Evolutionary conservation across 2,329 filamentous ascomycete genomes (phyloP).

Genomic region (Bisporella sp.): DNA sequence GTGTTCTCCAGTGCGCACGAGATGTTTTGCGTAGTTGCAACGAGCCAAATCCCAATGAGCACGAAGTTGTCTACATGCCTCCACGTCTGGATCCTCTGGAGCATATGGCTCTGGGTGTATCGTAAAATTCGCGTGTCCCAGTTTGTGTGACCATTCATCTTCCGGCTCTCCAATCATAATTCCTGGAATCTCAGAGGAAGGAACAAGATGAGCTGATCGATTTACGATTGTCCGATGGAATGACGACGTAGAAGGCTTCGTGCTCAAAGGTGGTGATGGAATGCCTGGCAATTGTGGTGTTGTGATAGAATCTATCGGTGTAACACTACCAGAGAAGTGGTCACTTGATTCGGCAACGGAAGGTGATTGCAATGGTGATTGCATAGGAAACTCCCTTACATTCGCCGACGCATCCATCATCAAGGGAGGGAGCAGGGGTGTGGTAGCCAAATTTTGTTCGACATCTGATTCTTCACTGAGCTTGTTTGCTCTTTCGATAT

Average conservation of each 20-base stretch:
- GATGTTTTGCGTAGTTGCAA: constrained; percentile 81
- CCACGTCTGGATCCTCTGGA: constrained; percentile 50
- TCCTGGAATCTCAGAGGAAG: constrained; percentile 50
- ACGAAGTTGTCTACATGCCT: constrained; percentile 56
- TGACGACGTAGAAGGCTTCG: constrained; percentile 70
- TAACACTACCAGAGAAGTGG: constrained; percentile 33
- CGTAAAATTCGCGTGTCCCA: constrained; percentile 91
- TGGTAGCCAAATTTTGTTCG: constrained; percentile 59
- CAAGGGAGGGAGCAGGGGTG: constrained; percentile 77
- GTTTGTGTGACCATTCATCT: constrained; percentile 76
- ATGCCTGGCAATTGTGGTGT: constrained; percentile 39
- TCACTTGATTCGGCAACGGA: constrained; percentile 53
- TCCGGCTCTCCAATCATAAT: constrained; percentile 62
- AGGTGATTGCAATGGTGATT: constrained; percentile 83
- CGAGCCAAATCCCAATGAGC: constrained; percentile 78
- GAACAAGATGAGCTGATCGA: constrained; percentile 39
- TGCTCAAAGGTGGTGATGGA: constrained; percentile 68
- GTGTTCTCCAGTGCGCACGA: constrained; percentile 82
- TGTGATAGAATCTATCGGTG: constrained; percentile 34
- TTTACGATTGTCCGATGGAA: constrained; percentile 43
- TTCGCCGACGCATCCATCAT: constrained; percentile 47
- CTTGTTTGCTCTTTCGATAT: constrained; percentile 46
- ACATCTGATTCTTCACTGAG: constrained; percentile 41
- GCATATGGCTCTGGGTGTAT: constrained; percentile 77
- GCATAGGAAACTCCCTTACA: constrained; percentile 46